A percentile compares a stretch with the other conserved stretches of the same genome.
Evolutionary conservation across 768 basidiomycete species (phyloP).

Genomic region (Agrocybe chaxingu): DNA sequence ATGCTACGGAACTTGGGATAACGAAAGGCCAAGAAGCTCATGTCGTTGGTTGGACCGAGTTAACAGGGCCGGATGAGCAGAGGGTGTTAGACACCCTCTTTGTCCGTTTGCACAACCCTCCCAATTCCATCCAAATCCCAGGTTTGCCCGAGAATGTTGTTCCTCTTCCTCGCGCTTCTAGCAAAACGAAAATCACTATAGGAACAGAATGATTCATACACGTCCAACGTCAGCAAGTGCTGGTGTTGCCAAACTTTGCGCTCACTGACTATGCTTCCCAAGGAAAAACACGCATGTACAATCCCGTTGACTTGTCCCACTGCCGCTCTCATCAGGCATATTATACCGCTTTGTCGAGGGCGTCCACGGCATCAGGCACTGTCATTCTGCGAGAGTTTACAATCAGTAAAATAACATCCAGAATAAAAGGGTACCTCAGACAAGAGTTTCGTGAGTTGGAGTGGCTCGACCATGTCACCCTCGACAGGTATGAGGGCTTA

Average conservation of each 20-base stretch:
- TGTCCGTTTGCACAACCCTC: too few relatives aligned
- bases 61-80: too few relatives aligned
- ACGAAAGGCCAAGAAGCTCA: too few relatives aligned
- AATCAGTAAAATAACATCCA: constrained; percentile 9
- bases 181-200: constrained; percentile 14
- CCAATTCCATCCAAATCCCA: too few relatives aligned
- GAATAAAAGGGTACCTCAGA: constrained; percentile 7
- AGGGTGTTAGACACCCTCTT: too few relatives aligned
- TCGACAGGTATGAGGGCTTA: neutral
- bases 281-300: constrained; percentile 24
- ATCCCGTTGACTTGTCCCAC: constrained; percentile 23
- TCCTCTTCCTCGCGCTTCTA: neutral
- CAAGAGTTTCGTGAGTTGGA: constrained; percentile 19
- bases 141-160: too few relatives aligned
- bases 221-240: constrained; percentile 18
- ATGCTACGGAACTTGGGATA: too few relatives aligned
- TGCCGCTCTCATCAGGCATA: constrained; percentile 14
- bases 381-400: constrained; percentile 7
- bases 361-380: constrained; percentile 17
- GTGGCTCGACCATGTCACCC: constrained; percentile 13
- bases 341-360: constrained; percentile 17
- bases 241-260: constrained; percentile 9
- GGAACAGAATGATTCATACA: constrained; percentile 15
- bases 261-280: constrained; percentile 32
- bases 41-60: too few relatives aligned